Base-by-base conservation (phyloP, 164 flowering plant genomes). In the Chimonanthus praecox region DNA sequence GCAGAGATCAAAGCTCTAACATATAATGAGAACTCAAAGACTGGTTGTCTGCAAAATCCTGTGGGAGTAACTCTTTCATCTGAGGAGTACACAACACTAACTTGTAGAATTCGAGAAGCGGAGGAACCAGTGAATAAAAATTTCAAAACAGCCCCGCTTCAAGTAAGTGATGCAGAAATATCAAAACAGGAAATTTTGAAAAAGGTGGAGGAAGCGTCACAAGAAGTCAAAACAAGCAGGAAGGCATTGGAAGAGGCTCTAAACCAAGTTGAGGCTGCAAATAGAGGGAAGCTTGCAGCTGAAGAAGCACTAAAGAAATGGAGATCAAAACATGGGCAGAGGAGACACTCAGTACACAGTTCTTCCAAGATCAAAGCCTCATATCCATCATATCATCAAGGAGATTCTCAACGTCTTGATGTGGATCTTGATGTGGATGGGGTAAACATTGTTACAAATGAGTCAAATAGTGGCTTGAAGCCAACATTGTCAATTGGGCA, bases 401-500 rank as follows among this genome's bases (percentile, higher is more conserved):
- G 80, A 80, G 93, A 91, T 68, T 76, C 87, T 54, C 75, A 78
- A 8, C 72, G 84, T 61, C 70, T 81, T 68, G 94, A 91, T 78
- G 85, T 87, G 2, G 87, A 88, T 61, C 70, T 81, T 68, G 94
- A 91, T 78, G 85, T 87, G 2, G 87, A 88, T 77, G 91, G 90
- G 33, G 51, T 83, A 70, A 82, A 82, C 73, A 49, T 87, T 62
- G 81, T 62, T 2, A 74, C 44, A 58, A n/a, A 54, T 47, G 87
- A 77, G 11, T 64, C 84, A 46, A 82, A 69, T 48, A 92, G 89
- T 13, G 87, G 79, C 71, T 66, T 88, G 70, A 87, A 78, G 78
- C 86, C 91, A 7, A 90, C 98, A 11, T 62, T 93, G 48, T 95
- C 98, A 45, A 93, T 95, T 6, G 99, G 97, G 49, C 95, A 95